Base-by-base conservation (phyloP, 495 filamentous ascomycete species). In the Corynascus novoguineensis region DNA sequence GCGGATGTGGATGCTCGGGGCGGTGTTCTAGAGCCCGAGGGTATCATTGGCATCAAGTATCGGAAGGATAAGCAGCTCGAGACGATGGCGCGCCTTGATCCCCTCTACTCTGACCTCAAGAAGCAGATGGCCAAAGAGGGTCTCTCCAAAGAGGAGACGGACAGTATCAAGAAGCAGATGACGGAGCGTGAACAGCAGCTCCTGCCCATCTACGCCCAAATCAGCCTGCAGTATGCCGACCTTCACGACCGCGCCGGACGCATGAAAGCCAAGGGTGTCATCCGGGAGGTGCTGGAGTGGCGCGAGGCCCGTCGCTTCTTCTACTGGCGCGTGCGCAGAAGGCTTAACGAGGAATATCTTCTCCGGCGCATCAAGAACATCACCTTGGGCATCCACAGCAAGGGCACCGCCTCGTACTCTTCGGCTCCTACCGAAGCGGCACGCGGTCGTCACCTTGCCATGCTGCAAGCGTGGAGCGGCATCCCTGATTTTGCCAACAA, bases 1-100 rank as follows among this genome's bases (percentile, higher is more conserved):
- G 93, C 93, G 51, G 93, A 98, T 67, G 90, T 91, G 58, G 93
- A 98, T 42, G 74, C 93, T 51, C 95, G 93, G 61, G 93, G 90
- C 69, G 93, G 93, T 86, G 91, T 98, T 52, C 82, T 98, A 60
- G 93, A 98, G 73, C 93, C 93, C 17, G 93, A 98, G 75, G 93
- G 93, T 76, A 97, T 97, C 67, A 86, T 98, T 53, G 87, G 87
- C 71, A 96, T 98, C 84, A 98, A 97, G 77, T 98, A 91, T 80
- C 87, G 87, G 72, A 91, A 88, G 63, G 95, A 98, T 70, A 93
- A 90, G 77, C 95, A 97, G 75, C 85, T 98, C 19, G 91, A 95
- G 68, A 97, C 93, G 32, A 98, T 98, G 95, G 89, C 90, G 47
- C 91, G 93, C 56, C 79, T 97, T 34, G 93, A 98, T 70, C 75